phyloP scores from a whole-genome alignment of 257 asterid genomes.

The Solanum commersonii region DNA sequence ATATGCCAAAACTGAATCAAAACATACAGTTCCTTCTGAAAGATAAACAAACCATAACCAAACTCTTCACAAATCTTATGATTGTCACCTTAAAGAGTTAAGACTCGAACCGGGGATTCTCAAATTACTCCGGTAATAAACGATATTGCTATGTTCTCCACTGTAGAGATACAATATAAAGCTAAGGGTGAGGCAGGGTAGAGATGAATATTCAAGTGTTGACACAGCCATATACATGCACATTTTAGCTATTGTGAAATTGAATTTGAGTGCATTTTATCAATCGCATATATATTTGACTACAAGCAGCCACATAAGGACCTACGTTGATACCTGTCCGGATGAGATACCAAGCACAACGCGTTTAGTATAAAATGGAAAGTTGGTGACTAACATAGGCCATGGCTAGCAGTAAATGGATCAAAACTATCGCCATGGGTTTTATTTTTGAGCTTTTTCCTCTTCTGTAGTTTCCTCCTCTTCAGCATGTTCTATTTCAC shows the following conservation, averaged over 20 bases:
- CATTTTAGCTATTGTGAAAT: background rate
- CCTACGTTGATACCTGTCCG: background rate
- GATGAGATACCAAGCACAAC: background rate
- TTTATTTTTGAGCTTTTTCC: slow-evolving; percentile 26
- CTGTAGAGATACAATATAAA: background rate
- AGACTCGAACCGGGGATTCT: background rate
- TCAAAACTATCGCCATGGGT: background rate
- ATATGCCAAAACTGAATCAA: background rate
- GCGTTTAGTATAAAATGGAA: background rate
- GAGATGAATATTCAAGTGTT: background rate
- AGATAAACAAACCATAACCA: background rate
- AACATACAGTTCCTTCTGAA: background rate
- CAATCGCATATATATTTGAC: background rate
- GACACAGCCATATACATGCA: background rate
- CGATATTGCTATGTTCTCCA: background rate
- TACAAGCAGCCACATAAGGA: background rate
- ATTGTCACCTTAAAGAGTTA: background rate
- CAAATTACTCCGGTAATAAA: background rate
- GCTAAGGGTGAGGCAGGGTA: background rate
- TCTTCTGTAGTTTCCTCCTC: slow-evolving; percentile 24
- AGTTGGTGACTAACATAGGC: background rate
- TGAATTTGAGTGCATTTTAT: background rate
- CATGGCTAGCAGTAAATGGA: background rate
- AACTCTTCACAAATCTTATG: background rate
- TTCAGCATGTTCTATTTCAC: slow-evolving; percentile 50